Percentiles rank a stretch among this genome's conserved stretches.
phyloP scores from a whole-genome alignment of 306 rosid species.

The Crotalaria pallida region DNA sequence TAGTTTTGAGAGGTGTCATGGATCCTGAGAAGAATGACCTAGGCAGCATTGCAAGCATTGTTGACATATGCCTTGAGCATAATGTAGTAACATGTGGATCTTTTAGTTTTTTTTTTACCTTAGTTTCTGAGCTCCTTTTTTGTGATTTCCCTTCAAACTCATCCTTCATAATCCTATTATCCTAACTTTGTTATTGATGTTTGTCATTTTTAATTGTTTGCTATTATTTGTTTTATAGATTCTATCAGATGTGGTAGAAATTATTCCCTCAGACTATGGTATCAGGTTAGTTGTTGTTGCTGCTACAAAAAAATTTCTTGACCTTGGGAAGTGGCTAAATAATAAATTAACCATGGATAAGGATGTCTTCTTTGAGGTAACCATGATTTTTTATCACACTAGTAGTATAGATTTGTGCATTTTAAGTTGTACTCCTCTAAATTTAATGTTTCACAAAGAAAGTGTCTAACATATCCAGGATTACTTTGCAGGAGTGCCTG shows the following conservation, averaged over 20 bases:
- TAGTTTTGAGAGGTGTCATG: conserved; percentile 74
- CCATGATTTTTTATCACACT: not conserved
- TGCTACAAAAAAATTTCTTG: conserved; percentile 68
- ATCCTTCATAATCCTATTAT: not conserved
- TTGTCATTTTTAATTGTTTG: conserved; percentile 13
- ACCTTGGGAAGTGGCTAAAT: conserved; percentile 89
- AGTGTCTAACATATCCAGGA: conserved; percentile 9
- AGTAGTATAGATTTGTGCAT: not conserved
- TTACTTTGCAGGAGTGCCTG: conserved; percentile 75
- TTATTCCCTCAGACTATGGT: conserved; percentile 63
- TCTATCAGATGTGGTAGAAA: conserved; percentile 56
- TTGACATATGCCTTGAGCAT: conserved; percentile 79
- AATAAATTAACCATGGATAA: conserved; percentile 51
- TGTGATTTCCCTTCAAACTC: not conserved
- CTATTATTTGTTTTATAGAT: conserved; percentile 53
- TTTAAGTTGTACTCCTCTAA: not conserved
- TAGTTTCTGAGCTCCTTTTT: too few species aligned
- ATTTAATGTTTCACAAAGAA: not conserved
- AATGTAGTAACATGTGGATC: conserved; percentile 46
- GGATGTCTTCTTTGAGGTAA: conserved; percentile 79
- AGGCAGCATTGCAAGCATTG: conserved; percentile 50
- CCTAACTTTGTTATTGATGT: conserved; percentile 7
- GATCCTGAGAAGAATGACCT: conserved; percentile 60
- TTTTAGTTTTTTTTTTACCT: too few species aligned
- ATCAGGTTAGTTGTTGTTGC: conserved; percentile 88